These are phyloP conservation scores for Fusarium solani-melongenae DNA, from an alignment of 2,329 filamentous ascomycete genomes.

Conservation along the genomic window DNA sequence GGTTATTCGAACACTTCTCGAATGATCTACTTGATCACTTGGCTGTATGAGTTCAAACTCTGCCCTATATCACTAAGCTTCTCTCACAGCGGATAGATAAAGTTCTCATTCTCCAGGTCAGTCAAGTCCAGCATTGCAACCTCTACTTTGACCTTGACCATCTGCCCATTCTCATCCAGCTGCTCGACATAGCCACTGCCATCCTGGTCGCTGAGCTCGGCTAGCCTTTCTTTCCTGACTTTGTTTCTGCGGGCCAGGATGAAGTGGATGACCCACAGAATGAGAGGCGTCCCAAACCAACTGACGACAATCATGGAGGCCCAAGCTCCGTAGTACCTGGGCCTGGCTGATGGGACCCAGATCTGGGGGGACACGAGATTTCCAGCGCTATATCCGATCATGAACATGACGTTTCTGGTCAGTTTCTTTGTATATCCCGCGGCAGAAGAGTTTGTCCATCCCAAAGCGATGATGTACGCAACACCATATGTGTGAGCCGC, in stretches of 20 bases:
- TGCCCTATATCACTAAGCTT: neutral
- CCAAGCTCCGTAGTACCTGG: slow-evolving; percentile 43
- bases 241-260: slow-evolving; percentile 48
- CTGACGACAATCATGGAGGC: slow-evolving; percentile 42
- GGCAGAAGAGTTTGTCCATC: slow-evolving; percentile 50
- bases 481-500: slow-evolving; percentile 49
- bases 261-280: slow-evolving; percentile 46
- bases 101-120: slow-evolving; percentile 53
- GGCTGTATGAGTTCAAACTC: neutral
- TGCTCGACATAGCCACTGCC: slow-evolving; percentile 34
- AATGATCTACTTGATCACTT: neutral
- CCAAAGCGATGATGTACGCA: slow-evolving; percentile 45
- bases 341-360: slow-evolving; percentile 44
- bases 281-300: slow-evolving; percentile 49
- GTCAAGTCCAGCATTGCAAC: slow-evolving; percentile 51
- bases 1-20: neutral
- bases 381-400: slow-evolving; percentile 49
- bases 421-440: slow-evolving; percentile 58
- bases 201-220: slow-evolving; percentile 36
- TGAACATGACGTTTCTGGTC: slow-evolving; percentile 54
- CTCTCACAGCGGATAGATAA: slow-evolving; percentile 46
- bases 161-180: slow-evolving; percentile 44
- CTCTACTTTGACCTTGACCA: slow-evolving; percentile 47
- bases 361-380: slow-evolving; percentile 53
- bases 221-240: slow-evolving; percentile 41